phyloP scores from a whole-genome alignment of 139 green algal species.

The Chlorella vulgaris region DNA sequence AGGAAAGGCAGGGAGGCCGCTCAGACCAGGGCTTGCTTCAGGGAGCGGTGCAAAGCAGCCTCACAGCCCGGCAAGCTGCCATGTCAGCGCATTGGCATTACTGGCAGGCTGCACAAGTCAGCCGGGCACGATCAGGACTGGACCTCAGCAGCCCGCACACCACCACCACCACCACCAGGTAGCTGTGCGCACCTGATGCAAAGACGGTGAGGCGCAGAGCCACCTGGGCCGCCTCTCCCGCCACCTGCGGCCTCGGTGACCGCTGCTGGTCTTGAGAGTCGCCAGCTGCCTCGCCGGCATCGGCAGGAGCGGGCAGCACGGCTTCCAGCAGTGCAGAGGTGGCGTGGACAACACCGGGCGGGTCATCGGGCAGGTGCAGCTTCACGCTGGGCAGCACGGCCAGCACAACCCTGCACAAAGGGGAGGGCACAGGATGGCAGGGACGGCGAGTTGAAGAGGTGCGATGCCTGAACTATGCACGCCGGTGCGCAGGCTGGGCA shows the following conservation, averaged over 20 bases:
- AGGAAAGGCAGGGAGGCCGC: not conserved
- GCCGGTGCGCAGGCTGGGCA: no score
- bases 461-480: no score
- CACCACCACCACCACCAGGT: not conserved
- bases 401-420: not conserved
- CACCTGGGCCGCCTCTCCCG: not conserved
- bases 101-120: not conserved
- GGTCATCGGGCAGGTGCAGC: not conserved
- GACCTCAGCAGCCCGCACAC: not conserved
- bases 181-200: not conserved
- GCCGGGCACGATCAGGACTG: not conserved
- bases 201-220: not conserved
- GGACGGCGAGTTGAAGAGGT: not conserved
- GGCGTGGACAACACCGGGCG: not conserved
- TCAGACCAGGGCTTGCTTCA: no score
- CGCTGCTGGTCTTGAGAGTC: not conserved
- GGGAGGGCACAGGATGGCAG: not conserved
- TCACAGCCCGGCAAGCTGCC: no score
- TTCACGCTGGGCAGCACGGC: not conserved
- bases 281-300: not conserved
- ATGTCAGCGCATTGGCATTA: not conserved
- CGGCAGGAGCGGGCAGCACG: not conserved
- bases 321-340: not conserved
- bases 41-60: no score
- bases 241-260: not conserved